Evolutionary conservation across 306 rosid genomes (phyloP), one percentile per base, ranked within the genome.

Genomic region (Prunus mongolica): DNA sequence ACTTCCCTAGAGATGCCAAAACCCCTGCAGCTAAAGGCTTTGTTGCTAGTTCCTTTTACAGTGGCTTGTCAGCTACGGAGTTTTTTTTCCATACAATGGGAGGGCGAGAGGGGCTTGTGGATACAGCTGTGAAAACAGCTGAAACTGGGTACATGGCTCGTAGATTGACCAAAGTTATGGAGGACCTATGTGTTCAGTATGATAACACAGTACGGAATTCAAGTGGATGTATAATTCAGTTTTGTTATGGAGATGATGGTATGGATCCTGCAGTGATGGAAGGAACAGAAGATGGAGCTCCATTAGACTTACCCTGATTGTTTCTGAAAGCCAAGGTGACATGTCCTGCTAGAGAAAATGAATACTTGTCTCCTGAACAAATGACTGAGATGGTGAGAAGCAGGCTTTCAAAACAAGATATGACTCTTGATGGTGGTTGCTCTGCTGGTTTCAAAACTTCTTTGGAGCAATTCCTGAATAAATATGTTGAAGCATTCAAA

Each of bases 101-200:
- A 78, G 98, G 98, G 34, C 86, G 97, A 78, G 98, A 94, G 82
- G 98, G 98, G 69, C 97, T 94, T 69, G 96, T 90, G 80, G 98
- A 94, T 84, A 91, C 97, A 14, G 98, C 98, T 79, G 98, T 94
- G 51, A 94, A 94, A 94, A 94, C 98, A 75, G 98, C 98, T 69
- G 98, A 94, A 65, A 92, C 96, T 56, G 98, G 98, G 58, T 94
- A 94, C 74, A 90, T 92, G 98, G 92, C 98, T 28, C 97, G 98
- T 77, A 87, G 93, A 78, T 85, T 94, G 83, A 89, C 93, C 64
- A 94, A 94, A 84, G 85, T 93, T 69, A 65, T 94, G 44, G 98
- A 94, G 81, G 98, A 94, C 67, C 80, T 94, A 72, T 90, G 82
- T 80, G 82, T 94, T 78, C 93, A 92, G 78, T 94, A 91, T 68